Conservation (phyloP, 2,329 filamentous ascomycete genomes). For the Diplodia mutila region DNA sequence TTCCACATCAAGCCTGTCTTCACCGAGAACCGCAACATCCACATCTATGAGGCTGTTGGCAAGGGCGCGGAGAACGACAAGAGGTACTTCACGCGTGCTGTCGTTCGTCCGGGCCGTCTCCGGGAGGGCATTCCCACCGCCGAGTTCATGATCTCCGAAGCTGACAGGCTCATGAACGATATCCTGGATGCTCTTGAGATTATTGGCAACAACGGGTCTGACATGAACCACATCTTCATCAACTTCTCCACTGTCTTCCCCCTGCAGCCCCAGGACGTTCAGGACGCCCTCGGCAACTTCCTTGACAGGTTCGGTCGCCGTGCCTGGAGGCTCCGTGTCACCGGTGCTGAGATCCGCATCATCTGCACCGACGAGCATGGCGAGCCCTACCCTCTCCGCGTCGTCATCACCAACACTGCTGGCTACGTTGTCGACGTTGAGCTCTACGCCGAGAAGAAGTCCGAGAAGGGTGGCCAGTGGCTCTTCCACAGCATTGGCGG, state of each 20-base stretch:
- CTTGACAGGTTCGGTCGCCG: constrained; percentile 93
- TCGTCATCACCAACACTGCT: constrained; percentile 97
- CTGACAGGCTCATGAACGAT: constrained; percentile 94
- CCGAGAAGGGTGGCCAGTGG: constrained; percentile 92
- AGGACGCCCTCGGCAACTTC: constrained; percentile 92
- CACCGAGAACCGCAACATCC: constrained; percentile 98
- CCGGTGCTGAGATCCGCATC: constrained; percentile 96
- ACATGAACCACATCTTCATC: constrained; percentile 99
- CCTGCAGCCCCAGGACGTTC: constrained; percentile 84
- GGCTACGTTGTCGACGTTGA: constrained; percentile 98
- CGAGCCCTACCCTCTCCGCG: constrained; percentile 85
- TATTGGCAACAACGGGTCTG: constrained; percentile 98
- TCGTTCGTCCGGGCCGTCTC: constrained; percentile 90
- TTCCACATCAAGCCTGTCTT: constrained; percentile 99
- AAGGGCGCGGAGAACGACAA: constrained; percentile 96
- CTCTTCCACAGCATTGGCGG: constrained; percentile 97
- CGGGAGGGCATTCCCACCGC: constrained; percentile 98
- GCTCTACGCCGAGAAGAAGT: constrained; percentile 96
- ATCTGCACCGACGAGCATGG: constrained; percentile 91
- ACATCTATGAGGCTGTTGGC: constrained; percentile 95
- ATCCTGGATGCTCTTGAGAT: constrained; percentile 98
- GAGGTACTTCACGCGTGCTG: constrained; percentile 96
- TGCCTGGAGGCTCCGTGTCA: constrained; percentile 94
- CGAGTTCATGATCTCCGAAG: constrained; percentile 97
- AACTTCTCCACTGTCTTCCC: constrained; percentile 98